Base-by-base conservation (phyloP, 164 flowering plant genomes). In the Magnolia kwangsiensis region DNA sequence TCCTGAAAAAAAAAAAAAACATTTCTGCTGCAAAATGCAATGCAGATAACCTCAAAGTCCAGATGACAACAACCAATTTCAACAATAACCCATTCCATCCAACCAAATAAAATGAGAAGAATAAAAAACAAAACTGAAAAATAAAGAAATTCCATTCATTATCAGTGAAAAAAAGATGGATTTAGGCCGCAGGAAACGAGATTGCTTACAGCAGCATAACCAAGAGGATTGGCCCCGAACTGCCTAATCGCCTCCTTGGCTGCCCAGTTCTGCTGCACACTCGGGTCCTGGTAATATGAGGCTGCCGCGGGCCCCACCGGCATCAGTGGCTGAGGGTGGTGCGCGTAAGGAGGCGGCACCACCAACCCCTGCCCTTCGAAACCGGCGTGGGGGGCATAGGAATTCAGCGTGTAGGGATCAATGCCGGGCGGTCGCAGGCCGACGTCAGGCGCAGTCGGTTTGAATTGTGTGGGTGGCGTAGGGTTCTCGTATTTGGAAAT, bases 181-280 rank as follows among this genome's bases (percentile, higher is more conserved):
- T 11, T 13, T 29, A 27, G 7, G 3, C 4, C 2, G 8, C 8
- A 23, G 29, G 31, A 51, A 16, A 59, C 37, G 24, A 72, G 70
- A 78, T 45, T 58, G 20, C 80, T 70, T 31, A 78, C 77, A 78
- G 70, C 55, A 24, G 72, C 66, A 51, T 75, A 71, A 20, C 8
- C 69, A 63, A 64, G 21, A 9, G 72, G 78, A 66, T 61, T 51
- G 45, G 55, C 51, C 45, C 78, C 78, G 23, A 20, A 78, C 64
- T 74, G 73, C 73, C 64, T 72, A 78, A 74, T 29, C 21, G 73
- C 67, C 63, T 73, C 77, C 72, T 75, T 75, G 14, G 65, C 66
- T 4, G 63, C 67, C 67, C 31, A 78, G 49, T 9, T 58, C 11
- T 61, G 79, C 51, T 71, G 31, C 16, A 59, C 64, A 16, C n/a